phyloP scores from a whole-genome alignment of 106 monocot genomes.

The Acorus calamus region DNA sequence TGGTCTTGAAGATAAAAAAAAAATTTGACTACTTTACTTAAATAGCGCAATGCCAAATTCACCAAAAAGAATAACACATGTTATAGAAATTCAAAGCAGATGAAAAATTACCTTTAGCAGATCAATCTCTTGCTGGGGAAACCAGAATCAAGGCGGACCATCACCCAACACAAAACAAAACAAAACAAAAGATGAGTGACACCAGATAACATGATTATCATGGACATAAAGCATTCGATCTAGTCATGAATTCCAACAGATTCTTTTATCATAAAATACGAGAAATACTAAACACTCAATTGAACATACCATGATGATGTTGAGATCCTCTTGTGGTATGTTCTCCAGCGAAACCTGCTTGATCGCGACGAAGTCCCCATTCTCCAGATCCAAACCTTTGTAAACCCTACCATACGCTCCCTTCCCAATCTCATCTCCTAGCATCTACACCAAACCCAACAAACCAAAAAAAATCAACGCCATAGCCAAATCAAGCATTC shows the following conservation, averaged over 20 bases:
- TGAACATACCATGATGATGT: slow-evolving; percentile 78
- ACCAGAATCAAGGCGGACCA: neutral
- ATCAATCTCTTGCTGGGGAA: slow-evolving; percentile 20
- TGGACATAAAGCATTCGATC: too few species aligned
- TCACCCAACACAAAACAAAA: neutral
- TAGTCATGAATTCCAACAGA: too few species aligned
- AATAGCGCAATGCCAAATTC: too few species aligned
- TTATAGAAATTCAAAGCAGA: neutral
- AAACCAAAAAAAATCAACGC: neutral
- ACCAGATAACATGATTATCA: neutral
- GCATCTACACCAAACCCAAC: slow-evolving; percentile 44
- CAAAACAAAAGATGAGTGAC: neutral
- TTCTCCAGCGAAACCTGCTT: slow-evolving; percentile 99
- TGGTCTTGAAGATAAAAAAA: too few species aligned
- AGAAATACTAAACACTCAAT: neutral
- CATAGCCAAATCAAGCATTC: neutral
- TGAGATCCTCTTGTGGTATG: slow-evolving; percentile 95
- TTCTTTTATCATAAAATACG: too few species aligned
- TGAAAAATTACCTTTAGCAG: slow-evolving; percentile 13
- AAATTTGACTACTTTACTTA: too few species aligned
- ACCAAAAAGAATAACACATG: neutral
- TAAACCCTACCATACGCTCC: slow-evolving; percentile 98
- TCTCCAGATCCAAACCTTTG: slow-evolving; percentile 87
- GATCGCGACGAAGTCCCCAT: slow-evolving; percentile 97
- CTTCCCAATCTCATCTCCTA: slow-evolving; percentile 98